Evolutionary conservation across 768 basidiomycete genomes (phyloP), one percentile per base, ranked within the genome.

Genomic region (Lentinus brumalis): DNA sequence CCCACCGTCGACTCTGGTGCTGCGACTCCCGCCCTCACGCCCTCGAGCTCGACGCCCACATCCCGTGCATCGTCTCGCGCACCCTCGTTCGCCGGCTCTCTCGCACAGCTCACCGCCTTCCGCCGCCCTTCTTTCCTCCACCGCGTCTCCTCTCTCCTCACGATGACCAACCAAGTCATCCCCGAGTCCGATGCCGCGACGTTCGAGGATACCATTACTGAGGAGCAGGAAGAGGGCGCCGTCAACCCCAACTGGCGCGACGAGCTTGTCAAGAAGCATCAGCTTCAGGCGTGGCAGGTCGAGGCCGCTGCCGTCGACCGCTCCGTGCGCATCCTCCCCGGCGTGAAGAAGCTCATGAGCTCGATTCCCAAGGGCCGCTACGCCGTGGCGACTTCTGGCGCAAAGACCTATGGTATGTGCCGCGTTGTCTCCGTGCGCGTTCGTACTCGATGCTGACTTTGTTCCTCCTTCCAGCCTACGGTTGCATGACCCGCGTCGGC

Each of bases 381-480:
- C 68, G 88, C 87, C 18, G 86, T 91, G 16, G 88, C 88, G 3
- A 91, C 89, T 0, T 88, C 87, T 0, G 88, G 87, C 5, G 88
- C 89, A 4, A 86, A 83, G 71, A 89, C 86, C 1, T 88, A 88
- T 61, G 83, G 83, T 86, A 67, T 32, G 57, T 61, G 81, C 72
- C 26, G 4, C 29, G 52, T 50, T 3, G 11, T 9, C 32, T 11
- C 21, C 6, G 42, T 16, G 29, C 42, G 15, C 50, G 18, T 35
- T 57, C 31, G 54, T 32, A 54, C 18, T 31, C 11, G 58, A 21
- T 26, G 56, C 67, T 69, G 45, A 68, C 50, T 47, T 15, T 14
- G 5, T 42, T 21, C 6, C 50, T 44, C 57, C 14, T 54, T 55
- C 12, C 53, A 85, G 83, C 86, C 18, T 76, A 84, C 65, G 87